Percentiles rank a stretch among this genome's conserved stretches.
These are phyloP conservation scores for Colletotrichum viniferum DNA, from an alignment of 2,329 filamentous ascomycete species.

Conservation along the genomic window DNA sequence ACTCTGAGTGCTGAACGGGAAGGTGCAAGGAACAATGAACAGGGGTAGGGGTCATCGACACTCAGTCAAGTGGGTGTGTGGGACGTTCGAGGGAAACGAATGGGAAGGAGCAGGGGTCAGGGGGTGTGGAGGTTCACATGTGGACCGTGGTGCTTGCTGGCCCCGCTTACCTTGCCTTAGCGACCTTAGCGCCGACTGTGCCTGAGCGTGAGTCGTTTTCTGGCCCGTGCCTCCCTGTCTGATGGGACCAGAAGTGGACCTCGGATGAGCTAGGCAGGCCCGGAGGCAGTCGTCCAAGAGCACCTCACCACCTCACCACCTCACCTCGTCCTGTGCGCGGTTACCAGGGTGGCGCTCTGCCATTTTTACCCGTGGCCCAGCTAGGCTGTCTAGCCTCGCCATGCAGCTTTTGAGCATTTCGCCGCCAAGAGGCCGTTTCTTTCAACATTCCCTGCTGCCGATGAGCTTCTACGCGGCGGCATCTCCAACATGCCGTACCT, in stretches of 20 bases:
- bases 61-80: neutral
- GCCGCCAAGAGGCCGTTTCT: neutral
- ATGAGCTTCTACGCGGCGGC: neutral
- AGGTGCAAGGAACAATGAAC: slow-evolving; percentile 2
- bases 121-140: neutral
- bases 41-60: neutral
- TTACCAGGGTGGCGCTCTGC: slow-evolving; percentile 17
- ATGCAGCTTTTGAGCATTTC: neutral
- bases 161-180: slow-evolving; percentile 3
- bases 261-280: slow-evolving; percentile 2
- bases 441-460: neutral
- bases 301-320: neutral
- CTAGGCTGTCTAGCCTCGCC: neutral
- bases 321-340: neutral
- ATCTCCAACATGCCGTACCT: neutral
- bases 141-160: neutral
- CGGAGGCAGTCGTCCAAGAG: neutral
- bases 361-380: slow-evolving; percentile 1
- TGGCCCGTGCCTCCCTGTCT: neutral
- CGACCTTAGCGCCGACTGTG: neutral
- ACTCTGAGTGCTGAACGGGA: slow-evolving; percentile 1
- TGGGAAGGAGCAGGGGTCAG: neutral
- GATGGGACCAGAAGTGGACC: neutral
- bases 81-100: neutral
- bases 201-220: neutral